Evolutionary conservation across 495 filamentous ascomycete genomes (phyloP).

Genomic region (Recurvomyces mirabilis): DNA sequence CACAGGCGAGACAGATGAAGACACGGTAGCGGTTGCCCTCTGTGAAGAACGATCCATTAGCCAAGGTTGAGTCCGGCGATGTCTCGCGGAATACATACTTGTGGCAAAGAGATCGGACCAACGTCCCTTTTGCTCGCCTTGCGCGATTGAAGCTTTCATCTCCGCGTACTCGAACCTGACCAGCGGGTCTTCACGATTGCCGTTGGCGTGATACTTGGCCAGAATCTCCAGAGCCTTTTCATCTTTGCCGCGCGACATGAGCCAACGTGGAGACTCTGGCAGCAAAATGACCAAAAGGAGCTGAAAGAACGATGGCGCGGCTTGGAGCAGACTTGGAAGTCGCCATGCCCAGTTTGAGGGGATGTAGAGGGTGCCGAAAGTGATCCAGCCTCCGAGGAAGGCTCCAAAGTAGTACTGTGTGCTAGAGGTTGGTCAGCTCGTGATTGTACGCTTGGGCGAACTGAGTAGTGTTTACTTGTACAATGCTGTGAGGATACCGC

Average conservation of each 20-base stretch:
- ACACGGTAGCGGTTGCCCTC: constrained; percentile 8
- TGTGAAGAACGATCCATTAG: neutral
- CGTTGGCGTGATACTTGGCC: constrained; percentile 6
- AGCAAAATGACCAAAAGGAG: constrained; percentile 41
- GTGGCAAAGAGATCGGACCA: constrained; percentile 6
- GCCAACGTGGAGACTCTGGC: constrained; percentile 50
- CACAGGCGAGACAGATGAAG: neutral
- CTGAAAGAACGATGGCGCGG: constrained; percentile 37
- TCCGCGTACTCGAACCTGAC: constrained; percentile 4
- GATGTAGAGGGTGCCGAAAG: constrained; percentile 3
- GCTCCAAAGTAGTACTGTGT: constrained; percentile 6
- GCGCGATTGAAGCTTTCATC: constrained; percentile 1
- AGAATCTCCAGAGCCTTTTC: constrained; percentile 9
- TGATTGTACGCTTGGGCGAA: too few species aligned
- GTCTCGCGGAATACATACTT: too few species aligned
- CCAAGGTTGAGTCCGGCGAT: neutral
- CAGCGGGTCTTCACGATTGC: neutral
- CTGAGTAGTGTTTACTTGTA: too few species aligned
- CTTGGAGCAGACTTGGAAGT: constrained; percentile 27
- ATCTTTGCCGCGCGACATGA: constrained; percentile 52
- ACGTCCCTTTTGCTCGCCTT: constrained; percentile 4
- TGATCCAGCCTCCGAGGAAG: constrained; percentile 6
- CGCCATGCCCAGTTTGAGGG: constrained; percentile 3
- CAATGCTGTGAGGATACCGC: constrained; percentile 51
- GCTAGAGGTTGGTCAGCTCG: too few species aligned